phyloP scores from a whole-genome alignment of 331 rosid species.

The Quercus lobata region DNA sequence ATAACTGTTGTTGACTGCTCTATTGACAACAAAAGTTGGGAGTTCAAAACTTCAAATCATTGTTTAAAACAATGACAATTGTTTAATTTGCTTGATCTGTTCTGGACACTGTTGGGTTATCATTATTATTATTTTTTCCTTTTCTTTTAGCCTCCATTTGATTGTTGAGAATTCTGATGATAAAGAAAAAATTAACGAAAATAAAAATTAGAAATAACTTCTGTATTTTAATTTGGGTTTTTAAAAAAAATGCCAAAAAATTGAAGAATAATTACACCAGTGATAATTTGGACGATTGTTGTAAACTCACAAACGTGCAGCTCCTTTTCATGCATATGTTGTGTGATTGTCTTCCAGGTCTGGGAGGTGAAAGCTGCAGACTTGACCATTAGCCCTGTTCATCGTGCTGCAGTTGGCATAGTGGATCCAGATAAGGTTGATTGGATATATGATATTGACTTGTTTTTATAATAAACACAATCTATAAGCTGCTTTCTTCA shows the following conservation, averaged over 20 bases:
- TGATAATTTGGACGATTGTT: not conserved
- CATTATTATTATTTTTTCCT: not conserved
- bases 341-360: constrained; percentile 44
- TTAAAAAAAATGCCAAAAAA: not conserved
- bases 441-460: constrained; percentile 4
- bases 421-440: constrained; percentile 73
- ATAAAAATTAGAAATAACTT: not conserved
- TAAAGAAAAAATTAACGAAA: not conserved
- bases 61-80: not conserved
- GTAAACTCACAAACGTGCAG: not conserved
- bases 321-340: not conserved
- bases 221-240: not conserved
- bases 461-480: not conserved
- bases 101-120: constrained; percentile 9
- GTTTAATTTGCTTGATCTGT: not conserved
- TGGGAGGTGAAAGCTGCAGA: constrained; percentile 99
- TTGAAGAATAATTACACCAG: not conserved
- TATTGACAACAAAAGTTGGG: not conserved
- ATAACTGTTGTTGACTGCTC: not conserved
- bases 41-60: not conserved
- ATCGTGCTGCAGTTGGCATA: constrained; percentile 83
- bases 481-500: not conserved
- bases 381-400: constrained; percentile 92
- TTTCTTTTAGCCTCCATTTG: not conserved
- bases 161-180: not conserved